Base-by-base conservation (phyloP, 2,329 filamentous ascomycete genomes). In the Salinomyces thailandicus region DNA sequence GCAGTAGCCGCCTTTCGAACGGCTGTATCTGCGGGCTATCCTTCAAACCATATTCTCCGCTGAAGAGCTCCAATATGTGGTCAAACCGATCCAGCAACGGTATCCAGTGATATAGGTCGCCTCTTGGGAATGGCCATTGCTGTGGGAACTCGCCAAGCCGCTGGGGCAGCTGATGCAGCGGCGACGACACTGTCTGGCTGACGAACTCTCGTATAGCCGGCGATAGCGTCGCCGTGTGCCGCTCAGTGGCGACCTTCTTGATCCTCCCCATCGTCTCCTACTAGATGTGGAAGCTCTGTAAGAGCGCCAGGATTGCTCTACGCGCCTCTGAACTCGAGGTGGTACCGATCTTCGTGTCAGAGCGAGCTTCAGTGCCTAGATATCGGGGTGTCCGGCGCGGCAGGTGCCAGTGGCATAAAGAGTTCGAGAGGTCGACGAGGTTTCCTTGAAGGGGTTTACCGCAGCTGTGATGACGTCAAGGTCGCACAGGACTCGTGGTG, bases 21-120 rank as follows among this genome's bases (percentile, higher is more conserved):
- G 84, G 75, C 48, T 77, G 73, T 31, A 69, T 75, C 62, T 98
- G 93, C 2, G 86, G 85, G 1, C 85, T 85, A 40, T 81, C 73
- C 43, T 77, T 75, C 38, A 98, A 69, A 43, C 77, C 77, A 64
- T 98, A 98, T 46, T 77, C 79, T 38, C 75, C 71, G 60, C 79
- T 85, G 58, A 93, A 86, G 26, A 76, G 69, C 51, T 93, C 85
- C 27, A 98, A 67, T 46, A 96, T 78, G 53, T 75, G 76, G 62
- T 98, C 91, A 61, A 98, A 96, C 39, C 86, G 80, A 61, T 98
- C 93, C 42, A 98, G 66, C 16, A 94, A 73, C 18, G 84, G 80
- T 48, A 98, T 95, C 93, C 93, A 98, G 68, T 98, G 89, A 59
- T 96, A 96, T 18, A 96, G 69, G 59, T 98, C 91, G 42, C 91